Evolutionary conservation across 495 filamentous ascomycete species (phyloP).

Genomic region (Talaromyces proteolyticus): DNA sequence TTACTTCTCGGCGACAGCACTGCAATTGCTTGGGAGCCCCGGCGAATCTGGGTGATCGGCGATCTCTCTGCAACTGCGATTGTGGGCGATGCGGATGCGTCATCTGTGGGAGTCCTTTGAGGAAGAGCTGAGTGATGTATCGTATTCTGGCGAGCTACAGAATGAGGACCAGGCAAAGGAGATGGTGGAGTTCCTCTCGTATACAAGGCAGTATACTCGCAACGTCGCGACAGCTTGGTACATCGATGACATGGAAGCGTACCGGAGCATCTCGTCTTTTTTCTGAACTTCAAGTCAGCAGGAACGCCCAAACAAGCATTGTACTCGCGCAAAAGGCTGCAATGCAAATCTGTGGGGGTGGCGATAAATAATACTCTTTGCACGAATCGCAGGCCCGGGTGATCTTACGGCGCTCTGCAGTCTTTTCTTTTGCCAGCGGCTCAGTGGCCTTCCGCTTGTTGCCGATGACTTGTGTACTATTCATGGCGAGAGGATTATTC

Average conservation of each 20-base stretch:
- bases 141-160: not conserved
- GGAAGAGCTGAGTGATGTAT: slow-evolving; percentile 1
- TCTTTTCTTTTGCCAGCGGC: slow-evolving; percentile 14
- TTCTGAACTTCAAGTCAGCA: slow-evolving; percentile 12
- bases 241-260: slow-evolving; percentile 39
- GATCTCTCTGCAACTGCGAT: not conserved
- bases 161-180: slow-evolving; percentile 22
- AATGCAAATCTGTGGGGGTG: not conserved
- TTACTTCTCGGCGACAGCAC: slow-evolving; percentile 19
- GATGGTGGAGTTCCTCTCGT: slow-evolving; percentile 37
- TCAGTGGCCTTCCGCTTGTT: slow-evolving; percentile 30
- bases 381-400: slow-evolving; percentile 43
- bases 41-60: not conserved
- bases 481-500: too few relatives aligned
- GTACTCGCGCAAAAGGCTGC: too few relatives aligned
- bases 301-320: too few relatives aligned
- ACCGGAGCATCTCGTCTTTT: slow-evolving; percentile 41
- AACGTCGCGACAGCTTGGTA: slow-evolving; percentile 29
- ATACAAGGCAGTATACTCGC: slow-evolving; percentile 39
- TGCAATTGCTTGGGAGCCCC: slow-evolving; percentile 2
- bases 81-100: not conserved
- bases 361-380: slow-evolving; percentile 20
- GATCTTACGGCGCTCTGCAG: slow-evolving; percentile 31
- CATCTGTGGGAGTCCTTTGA: not conserved
- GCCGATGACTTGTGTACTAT: too few relatives aligned